Evolutionary conservation across 805 yeast genomes (phyloP), one percentile per base, ranked within the genome.

Genomic region (Lipomyces lipofer): DNA sequence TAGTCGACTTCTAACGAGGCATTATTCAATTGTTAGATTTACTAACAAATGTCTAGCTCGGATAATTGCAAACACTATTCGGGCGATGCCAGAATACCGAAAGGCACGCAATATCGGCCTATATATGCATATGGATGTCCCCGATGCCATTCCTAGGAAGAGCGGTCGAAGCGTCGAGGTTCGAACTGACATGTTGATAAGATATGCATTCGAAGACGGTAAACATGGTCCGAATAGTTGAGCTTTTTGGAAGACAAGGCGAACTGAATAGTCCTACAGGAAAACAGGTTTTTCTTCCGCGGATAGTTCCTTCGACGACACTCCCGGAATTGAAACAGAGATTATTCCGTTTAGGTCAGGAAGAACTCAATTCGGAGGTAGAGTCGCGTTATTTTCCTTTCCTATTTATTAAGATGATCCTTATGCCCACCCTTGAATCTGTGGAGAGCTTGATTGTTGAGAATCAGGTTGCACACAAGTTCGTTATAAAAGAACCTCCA

Each of bases 111-210:
- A 67, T 2, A 67, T 89, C 1, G 96, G 85, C 0, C 66, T 88
- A 32, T 91, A 80, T 64, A 79, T 90, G 86, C 82, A 79, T 66
- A 84, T 91, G 89, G 88, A 85, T n/a, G 36, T 24, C 29, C 52
- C 54, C n/a, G 52, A 19, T 9, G 39, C 27, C 2, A 28, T 25
- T 21, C 51, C 33, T 22, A 40, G 44, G 19, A 33, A 25, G 24
- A 27, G 25, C 2, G 54, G 46, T 9, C 13, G 10, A 8, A 38
- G 12, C 10, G 47, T 51, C 46, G 97, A 90, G 68, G 73, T 86
- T 1, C 78, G 79, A 51, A 90, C 97, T 0, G 62, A 67, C 6
- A 67, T 66, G 0, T 69, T 90, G 7, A 78, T 90, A 2, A 61
- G 72, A 40, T 54, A 72, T n/a, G 78, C 86, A 10, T 82, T 85